Conservation (phyloP, 495 filamentous ascomycete species). For the Achaetomiella virescens region DNA sequence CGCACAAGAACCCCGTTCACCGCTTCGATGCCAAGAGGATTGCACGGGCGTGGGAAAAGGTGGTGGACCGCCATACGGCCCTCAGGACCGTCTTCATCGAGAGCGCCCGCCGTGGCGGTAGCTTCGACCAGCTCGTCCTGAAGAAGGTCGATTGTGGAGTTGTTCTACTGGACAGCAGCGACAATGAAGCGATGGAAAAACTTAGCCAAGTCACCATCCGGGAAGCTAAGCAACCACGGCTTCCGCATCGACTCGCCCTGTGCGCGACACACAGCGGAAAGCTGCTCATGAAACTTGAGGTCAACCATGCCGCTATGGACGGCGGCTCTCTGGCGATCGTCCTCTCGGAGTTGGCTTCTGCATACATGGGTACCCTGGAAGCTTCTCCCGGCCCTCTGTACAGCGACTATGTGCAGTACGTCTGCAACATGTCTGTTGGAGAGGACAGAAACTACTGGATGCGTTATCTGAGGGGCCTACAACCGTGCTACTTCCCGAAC, state of each 20-base stretch:
- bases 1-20: constrained; percentile 1
- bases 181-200: constrained; percentile 6
- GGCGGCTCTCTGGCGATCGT: constrained; percentile 31
- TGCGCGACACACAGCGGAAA: constrained; percentile 15
- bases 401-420: constrained; percentile 49
- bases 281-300: constrained; percentile 18
- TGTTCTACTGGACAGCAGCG: constrained; percentile 8
- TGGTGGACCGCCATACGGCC: constrained; percentile 48
- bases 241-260: constrained; percentile 23
- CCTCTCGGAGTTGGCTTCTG: constrained; percentile 30
- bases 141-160: constrained; percentile 8
- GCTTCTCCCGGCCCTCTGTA: constrained; percentile 40
- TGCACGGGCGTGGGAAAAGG: constrained; percentile 45
- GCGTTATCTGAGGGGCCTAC: constrained; percentile 40
- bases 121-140: constrained; percentile 23
- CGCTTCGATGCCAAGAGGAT: constrained; percentile 37
- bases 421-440: constrained; percentile 32
- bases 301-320: constrained; percentile 28
- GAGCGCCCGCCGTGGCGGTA: constrained; percentile 44
- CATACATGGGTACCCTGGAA: constrained; percentile 35
- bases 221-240: constrained; percentile 6
- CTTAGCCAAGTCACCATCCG: constrained; percentile 9
- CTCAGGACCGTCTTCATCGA: constrained; percentile 53
- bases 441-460: constrained; percentile 50
- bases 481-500: constrained; percentile 49